Percentiles rank a stretch among this genome's conserved stretches.
phyloP scores from a whole-genome alignment of 495 filamentous ascomycete species.

The Neurospora tetrasperma region DNA sequence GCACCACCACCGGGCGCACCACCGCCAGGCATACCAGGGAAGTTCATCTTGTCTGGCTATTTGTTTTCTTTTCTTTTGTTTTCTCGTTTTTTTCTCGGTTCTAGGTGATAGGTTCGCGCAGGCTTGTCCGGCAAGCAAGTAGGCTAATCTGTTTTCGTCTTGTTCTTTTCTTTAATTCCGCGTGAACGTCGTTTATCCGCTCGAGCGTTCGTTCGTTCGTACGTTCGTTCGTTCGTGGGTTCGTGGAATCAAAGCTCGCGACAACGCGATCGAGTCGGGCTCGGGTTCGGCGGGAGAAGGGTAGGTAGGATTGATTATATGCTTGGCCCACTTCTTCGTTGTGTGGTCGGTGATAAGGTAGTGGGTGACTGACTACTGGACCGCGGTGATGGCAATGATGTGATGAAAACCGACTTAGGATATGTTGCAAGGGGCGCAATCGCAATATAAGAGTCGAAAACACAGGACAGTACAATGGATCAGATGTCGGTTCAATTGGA shows the following conservation, averaged over 20 bases:
- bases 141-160: no score
- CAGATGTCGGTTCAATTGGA: not conserved
- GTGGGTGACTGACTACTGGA: no score
- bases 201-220: not conserved
- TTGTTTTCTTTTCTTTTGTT: no score
- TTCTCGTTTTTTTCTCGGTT: not conserved
- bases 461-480: not conserved
- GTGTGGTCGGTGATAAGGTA: no score
- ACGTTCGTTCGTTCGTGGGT: not conserved
- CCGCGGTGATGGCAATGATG: no score
- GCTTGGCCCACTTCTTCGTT: not conserved
- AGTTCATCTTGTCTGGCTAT: slow-evolving; percentile 9
- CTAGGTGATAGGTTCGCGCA: not conserved
- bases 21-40: slow-evolving; percentile 13
- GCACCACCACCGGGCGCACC: slow-evolving; percentile 1
- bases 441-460: not conserved
- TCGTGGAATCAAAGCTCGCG: not conserved
- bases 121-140: not conserved
- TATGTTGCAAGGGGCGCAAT: not conserved
- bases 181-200: not conserved
- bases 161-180: not conserved
- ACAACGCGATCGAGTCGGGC: not conserved
- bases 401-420: no score
- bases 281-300: not conserved
- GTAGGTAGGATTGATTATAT: not conserved